phyloP scores from a whole-genome alignment of 192 early-diverging fungal genomes.

The Backusella liffmaniae region DNA sequence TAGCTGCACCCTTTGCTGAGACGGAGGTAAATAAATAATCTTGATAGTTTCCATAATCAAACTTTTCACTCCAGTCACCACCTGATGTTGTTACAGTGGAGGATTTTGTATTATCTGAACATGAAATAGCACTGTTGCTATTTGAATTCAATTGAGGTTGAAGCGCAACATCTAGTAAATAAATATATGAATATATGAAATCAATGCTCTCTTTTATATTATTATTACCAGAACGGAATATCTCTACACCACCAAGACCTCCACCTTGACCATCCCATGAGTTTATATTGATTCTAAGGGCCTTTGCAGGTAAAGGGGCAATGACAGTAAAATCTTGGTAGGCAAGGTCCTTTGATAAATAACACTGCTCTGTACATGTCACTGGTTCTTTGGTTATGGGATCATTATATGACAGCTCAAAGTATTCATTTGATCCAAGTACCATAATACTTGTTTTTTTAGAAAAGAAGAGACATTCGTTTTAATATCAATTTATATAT shows the following conservation, averaged over 20 bases:
- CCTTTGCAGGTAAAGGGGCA: conserved; percentile 39
- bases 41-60: conserved; percentile 17
- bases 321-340: conserved; percentile 51
- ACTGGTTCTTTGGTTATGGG: conserved; percentile 41
- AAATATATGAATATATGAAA: background rate
- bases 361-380: conserved; percentile 39
- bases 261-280: conserved; percentile 37
- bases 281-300: conserved; percentile 48
- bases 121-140: background rate
- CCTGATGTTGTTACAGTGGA: conserved; percentile 4
- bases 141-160: background rate
- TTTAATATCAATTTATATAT: conserved; percentile 5
- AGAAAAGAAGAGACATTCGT: background rate
- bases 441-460: conserved; percentile 47
- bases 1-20: conserved; percentile 9
- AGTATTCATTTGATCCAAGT: conserved; percentile 49
- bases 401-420: conserved; percentile 66
- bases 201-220: background rate
- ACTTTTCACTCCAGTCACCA: conserved; percentile 11
- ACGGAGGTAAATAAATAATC: conserved; percentile 17
- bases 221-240: conserved; percentile 33
- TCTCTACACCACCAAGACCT: conserved; percentile 29
- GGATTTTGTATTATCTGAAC: background rate
- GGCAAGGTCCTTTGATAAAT: conserved; percentile 33
- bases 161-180: conserved; percentile 10